Conservation (phyloP, 805 yeast genomes). For the Naumovozyma castellii region DNA sequence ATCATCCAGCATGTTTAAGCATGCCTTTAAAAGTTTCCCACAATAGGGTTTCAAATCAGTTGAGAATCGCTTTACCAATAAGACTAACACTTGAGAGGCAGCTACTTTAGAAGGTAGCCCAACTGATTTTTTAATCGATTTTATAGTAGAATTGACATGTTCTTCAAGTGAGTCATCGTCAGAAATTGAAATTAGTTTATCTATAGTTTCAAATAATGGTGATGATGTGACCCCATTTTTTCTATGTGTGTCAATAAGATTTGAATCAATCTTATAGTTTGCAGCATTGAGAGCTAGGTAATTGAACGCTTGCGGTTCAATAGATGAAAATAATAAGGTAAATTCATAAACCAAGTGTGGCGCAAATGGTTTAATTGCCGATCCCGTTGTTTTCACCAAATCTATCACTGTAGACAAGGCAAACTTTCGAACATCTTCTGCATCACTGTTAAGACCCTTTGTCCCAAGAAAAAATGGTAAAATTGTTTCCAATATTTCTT, state of each 20-base stretch:
- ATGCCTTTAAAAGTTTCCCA: slow-evolving; percentile 50
- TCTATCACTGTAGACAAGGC: slow-evolving; percentile 67
- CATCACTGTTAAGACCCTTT: slow-evolving; percentile 73
- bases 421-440: slow-evolving; percentile 72
- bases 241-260: slow-evolving; percentile 70
- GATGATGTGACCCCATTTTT: slow-evolving; percentile 65
- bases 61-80: slow-evolving; percentile 50
- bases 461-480: slow-evolving; percentile 74
- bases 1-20: slow-evolving; percentile 53
- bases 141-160: slow-evolving; percentile 39
- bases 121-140: slow-evolving; percentile 57
- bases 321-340: slow-evolving; percentile 63
- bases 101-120: slow-evolving; percentile 90
- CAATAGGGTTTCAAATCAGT: slow-evolving; percentile 40
- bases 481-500: slow-evolving; percentile 42
- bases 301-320: slow-evolving; percentile 86
- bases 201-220: slow-evolving; percentile 84
- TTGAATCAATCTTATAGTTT: slow-evolving; percentile 64
- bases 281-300: slow-evolving; percentile 81
- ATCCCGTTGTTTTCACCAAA: slow-evolving; percentile 55
- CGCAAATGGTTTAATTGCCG: slow-evolving; percentile 53
- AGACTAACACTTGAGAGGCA: slow-evolving; percentile 63
- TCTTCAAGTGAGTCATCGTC: slow-evolving; percentile 34
- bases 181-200: slow-evolving; percentile 54
- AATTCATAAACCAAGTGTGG: slow-evolving; percentile 63